Base-by-base conservation (phyloP, 208 protist species). In the Leptomonas pyrrhocoris region DNA sequence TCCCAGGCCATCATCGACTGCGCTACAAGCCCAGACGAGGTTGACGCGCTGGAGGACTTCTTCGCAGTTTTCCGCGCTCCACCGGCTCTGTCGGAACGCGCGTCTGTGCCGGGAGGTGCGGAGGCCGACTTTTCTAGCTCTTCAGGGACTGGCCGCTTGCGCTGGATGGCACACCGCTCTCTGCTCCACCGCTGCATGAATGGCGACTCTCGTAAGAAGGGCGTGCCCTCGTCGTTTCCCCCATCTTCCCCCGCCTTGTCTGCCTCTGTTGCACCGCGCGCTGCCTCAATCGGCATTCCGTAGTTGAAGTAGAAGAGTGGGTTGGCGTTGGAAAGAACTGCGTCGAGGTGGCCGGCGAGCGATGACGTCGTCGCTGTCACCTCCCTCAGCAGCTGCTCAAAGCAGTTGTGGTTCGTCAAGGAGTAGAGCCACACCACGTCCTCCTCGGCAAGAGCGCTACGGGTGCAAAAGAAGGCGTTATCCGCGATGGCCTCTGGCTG, bases 1-100 rank as follows among this genome's bases (percentile, higher is more conserved):
- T 93, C 80, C 90, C 90, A 95, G 27, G 40, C 53, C 51, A 80
- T 56, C 64, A 88, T 60, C 3, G 90, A 93, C 62, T 89, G 82
- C 23, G 79, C 64, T 56, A 95, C 84, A 6, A 95, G 69, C 9
- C 90, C 77, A 1, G 72, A 63, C 5, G 79, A 81, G 18, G 77
- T 57, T 3, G 80, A 79, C 4, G 48, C 55, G 38, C 5, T 31
- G n/a, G 59, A 2, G 12, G 21, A 40, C 27, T 42, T 59, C 64
- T 74, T 76, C 19, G 61, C 57, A 15, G 68, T 64, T 59, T 84
- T 84, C 19, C 56, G 73, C n/a, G 18, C n/a, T 28, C 57, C 45
- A 0, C 27, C 56, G 13, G 43, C 59, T 16, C 60, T 64, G 25
- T 13, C 23, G 23, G 59, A 63, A 28, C 13, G 38, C 0, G 61